A percentile compares a stretch with the other conserved stretches of the same genome.
Evolutionary conservation across 306 rosid species (phyloP).

Genomic region (Malus sieversii): DNA sequence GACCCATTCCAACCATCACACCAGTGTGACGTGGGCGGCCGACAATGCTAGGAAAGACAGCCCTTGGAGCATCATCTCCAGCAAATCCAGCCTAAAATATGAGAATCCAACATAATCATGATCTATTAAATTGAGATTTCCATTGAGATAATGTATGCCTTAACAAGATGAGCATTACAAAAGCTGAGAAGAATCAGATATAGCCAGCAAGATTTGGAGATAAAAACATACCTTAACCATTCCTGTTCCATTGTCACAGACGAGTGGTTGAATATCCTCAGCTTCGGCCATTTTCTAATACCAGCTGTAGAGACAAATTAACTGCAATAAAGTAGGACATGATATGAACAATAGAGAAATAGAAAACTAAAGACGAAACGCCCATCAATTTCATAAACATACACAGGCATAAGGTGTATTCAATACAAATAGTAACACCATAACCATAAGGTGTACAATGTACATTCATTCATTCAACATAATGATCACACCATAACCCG

Average conservation of each 20-base stretch:
- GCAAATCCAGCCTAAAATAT: conserved; percentile 81
- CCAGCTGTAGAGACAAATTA: conserved; percentile 12
- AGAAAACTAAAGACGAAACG: neutral
- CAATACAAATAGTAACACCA: neutral
- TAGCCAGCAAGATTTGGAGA: neutral
- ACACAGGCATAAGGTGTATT: neutral
- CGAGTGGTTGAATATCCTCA: conserved; percentile 90
- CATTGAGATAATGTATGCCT: neutral
- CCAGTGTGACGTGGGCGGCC: conserved; percentile 93
- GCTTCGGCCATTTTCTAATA: conserved; percentile 63
- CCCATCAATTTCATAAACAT: neutral
- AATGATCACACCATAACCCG: neutral
- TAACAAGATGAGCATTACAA: neutral
- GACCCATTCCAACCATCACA: conserved; percentile 96
- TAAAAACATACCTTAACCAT: conserved; percentile 64
- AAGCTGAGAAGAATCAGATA: neutral
- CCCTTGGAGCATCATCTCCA: conserved; percentile 96
- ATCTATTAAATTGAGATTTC: neutral
- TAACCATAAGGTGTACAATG: neutral
- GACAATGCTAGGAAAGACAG: conserved; percentile 86
- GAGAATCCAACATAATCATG: neutral
- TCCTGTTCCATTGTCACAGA: conserved; percentile 91
- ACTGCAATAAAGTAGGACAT: neutral
- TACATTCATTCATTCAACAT: neutral
- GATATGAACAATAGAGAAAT: neutral